A percentile compares a stretch with the other conserved stretches of the same genome.
Conservation (phyloP, 345 rosid species). For the Lepidium africanum region DNA sequence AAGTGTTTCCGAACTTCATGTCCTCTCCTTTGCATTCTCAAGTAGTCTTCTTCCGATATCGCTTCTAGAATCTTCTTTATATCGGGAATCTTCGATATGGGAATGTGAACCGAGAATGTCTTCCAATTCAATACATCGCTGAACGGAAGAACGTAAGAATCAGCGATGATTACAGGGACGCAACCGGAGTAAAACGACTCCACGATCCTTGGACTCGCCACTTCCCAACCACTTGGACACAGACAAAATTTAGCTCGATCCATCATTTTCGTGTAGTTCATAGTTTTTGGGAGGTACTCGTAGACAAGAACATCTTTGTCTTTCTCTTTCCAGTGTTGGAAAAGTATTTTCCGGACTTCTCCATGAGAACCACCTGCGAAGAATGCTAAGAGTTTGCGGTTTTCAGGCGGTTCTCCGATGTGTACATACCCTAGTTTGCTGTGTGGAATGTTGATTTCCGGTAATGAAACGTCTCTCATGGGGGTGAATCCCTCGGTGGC, state of each 20-base stretch:
- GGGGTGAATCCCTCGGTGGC: conserved; percentile 60
- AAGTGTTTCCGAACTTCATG: conserved; percentile 44
- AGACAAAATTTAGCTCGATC: conserved; percentile 43
- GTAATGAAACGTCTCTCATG: conserved; percentile 53
- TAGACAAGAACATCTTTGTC: conserved; percentile 48
- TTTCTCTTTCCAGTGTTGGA: conserved; percentile 59
- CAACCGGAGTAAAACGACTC: conserved; percentile 48
- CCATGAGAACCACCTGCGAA: conserved; percentile 71
- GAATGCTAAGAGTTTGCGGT: conserved; percentile 51
- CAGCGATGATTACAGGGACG: conserved; percentile 51
- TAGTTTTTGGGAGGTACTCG: conserved; percentile 33
- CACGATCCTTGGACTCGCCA: conserved; percentile 57
- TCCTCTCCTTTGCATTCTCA: conserved; percentile 36
- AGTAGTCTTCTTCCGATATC: conserved; percentile 25
- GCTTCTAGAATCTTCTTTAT: conserved; percentile 41
- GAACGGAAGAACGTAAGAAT: conserved; percentile 42
- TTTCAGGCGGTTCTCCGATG: conserved; percentile 6
- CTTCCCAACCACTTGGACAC: conserved; percentile 67
- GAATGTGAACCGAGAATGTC: conserved; percentile 36
- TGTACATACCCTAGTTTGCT: conserved; percentile 19
- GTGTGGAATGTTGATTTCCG: conserved; percentile 33
- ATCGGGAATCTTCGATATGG: conserved; percentile 31
- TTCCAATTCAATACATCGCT: conserved; percentile 62
- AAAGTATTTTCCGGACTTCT: conserved; percentile 33
- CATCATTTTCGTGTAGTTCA: conserved; percentile 39